Percentiles rank a stretch among this genome's conserved stretches.
These are phyloP conservation scores for Neurospora sp. DNA, from an alignment of 495 filamentous ascomycete species.

Conservation along the genomic window DNA sequence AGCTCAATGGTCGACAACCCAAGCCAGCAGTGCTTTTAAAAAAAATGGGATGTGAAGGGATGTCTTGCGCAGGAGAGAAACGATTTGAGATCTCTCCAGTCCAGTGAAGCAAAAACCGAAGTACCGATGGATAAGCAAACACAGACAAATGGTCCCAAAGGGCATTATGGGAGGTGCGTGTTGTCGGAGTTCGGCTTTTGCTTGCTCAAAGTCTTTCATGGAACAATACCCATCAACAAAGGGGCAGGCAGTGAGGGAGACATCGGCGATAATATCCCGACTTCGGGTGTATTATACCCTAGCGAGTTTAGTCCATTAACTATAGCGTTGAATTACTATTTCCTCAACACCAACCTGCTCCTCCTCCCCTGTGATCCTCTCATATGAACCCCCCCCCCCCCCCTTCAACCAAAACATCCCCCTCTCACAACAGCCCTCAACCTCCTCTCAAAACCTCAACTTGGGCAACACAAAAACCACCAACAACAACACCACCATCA, in stretches of 20 bases:
- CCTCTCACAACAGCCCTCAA: not conserved
- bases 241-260: not conserved
- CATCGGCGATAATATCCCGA: not conserved
- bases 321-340: not conserved
- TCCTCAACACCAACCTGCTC: not conserved
- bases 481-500: constrained; percentile 64
- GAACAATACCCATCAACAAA: not conserved
- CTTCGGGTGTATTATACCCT: not conserved
- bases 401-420: no score
- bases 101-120: not conserved
- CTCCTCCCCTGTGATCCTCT: not conserved
- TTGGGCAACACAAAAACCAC: constrained; percentile 78
- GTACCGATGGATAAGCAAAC: not conserved
- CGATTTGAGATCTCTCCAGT: no score
- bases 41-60: not conserved
- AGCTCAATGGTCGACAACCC: not conserved
- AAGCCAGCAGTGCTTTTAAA: not conserved
- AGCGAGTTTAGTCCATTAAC: not conserved
- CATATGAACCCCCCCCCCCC: no score
- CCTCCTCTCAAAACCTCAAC: constrained; percentile 56
- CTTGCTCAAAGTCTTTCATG: not conserved
- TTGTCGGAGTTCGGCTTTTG: not conserved
- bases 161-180: not conserved
- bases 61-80: not conserved
- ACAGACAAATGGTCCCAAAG: not conserved